Base-by-base conservation (phyloP, 352 stramenopile species). In the Pelagophyceae sp. region DNA sequence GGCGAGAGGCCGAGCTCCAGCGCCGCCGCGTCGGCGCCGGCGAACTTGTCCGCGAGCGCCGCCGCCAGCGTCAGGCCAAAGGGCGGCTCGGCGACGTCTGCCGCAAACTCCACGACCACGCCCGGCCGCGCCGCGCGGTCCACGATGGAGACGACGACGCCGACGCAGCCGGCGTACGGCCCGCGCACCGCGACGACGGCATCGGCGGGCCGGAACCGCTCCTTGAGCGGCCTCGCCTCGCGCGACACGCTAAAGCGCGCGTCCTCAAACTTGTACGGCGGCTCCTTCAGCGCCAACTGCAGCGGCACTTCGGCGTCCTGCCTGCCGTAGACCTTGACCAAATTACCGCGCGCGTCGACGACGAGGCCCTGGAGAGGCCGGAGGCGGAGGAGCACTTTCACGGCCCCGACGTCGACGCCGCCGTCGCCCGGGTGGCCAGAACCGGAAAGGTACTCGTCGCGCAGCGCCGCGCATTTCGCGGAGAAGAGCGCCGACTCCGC, bases 1-100 rank as follows among this genome's bases (percentile, higher is more conserved):
- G 87, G 87, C 25, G 87, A 84, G 27, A 88, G 88, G 75, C 38
- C 67, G 38, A 74, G 67, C 67, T 50, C 67, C 35, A 1, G 23
- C 11, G 67, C 92, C 87, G 86, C 85, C 78, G 91, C 86, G 31
- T 80, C 71, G 38, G 82, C 83, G 70, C 86, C 85, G 71, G 93
- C 88, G 79, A 92, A 96, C 45, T 90, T 91, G 78, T 99, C 95
- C 70, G 87, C 86, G 32, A 99, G 90, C 61, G 91, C 89, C 67
- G 92, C 83, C 0, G 92, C 93, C 71, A 99, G 93, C 6, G 92
- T 89, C 64, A 97, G 91, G 27, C 95, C 95, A 86, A 99, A 99
- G n/a, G 95, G 95, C 17, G 94, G 93, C 82, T 98, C 95, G 76
- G 95, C 93, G 31, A 33, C 61, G 5, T 71, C 61, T 1, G 5